A percentile compares a stretch with the other conserved stretches of the same genome.
These are phyloP conservation scores for Funneliformis geosporum DNA, from an alignment of 192 early-diverging fungal species.

Conservation along the genomic window DNA sequence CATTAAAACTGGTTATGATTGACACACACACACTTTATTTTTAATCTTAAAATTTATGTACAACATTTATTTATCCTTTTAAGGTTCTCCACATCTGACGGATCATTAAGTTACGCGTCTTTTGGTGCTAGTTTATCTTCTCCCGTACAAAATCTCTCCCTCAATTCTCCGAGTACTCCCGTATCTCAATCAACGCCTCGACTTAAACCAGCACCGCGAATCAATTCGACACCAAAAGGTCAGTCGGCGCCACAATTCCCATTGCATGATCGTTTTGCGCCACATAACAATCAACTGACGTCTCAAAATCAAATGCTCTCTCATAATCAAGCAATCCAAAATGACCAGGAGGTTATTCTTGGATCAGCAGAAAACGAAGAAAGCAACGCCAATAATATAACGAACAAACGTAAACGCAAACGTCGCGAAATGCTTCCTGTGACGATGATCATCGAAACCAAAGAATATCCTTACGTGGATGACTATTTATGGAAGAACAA, in stretches of 20 bases:
- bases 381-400: not conserved
- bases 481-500: slow-evolving; percentile 61
- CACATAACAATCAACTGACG: not conserved
- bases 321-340: not conserved
- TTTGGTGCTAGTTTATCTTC: not conserved
- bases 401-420: slow-evolving; percentile 48
- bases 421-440: slow-evolving; percentile 63
- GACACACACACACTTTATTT: too few relatives aligned
- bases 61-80: not conserved
- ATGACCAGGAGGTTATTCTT: not conserved
- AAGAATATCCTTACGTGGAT: slow-evolving; percentile 50
- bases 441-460: slow-evolving; percentile 59
- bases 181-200: not conserved
- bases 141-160: not conserved
- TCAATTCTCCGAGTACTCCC: not conserved
- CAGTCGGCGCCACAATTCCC: not conserved
- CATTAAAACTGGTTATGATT: not conserved
- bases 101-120: not conserved
- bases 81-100: not conserved
- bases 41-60: not conserved
- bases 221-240: not conserved
- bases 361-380: slow-evolving; percentile 30
- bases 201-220: not conserved
- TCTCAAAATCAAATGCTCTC: not conserved
- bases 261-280: not conserved